These are phyloP conservation scores for Thuidium tamariscinum DNA, from an alignment of 225 moss, liverwort and hornwort genomes.

Conservation along the genomic window DNA sequence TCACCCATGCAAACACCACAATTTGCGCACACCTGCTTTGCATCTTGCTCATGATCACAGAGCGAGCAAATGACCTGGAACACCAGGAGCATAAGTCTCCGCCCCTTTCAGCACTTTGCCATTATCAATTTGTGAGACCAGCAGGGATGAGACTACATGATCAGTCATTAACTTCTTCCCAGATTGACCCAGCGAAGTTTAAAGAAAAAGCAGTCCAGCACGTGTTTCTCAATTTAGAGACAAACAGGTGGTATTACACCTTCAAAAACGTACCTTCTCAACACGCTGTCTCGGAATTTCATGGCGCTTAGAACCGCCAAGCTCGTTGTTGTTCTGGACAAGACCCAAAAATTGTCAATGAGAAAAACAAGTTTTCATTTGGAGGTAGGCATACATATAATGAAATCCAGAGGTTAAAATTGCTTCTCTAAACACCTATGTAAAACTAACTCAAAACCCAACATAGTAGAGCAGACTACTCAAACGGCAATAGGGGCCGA, in stretches of 20 bases:
- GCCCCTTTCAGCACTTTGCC: neutral
- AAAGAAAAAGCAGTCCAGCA: neutral
- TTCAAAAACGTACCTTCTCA: slow-evolving; percentile 35
- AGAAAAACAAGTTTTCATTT: neutral
- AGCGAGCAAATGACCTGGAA: slow-evolving; percentile 80
- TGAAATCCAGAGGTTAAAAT: neutral
- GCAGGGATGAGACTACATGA: neutral
- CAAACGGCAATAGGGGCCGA: neutral
- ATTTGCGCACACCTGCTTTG: slow-evolving; percentile 59
- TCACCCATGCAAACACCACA: slow-evolving; percentile 93
- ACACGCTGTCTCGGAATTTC: slow-evolving; percentile 62
- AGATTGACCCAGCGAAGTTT: neutral
- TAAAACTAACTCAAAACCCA: neutral
- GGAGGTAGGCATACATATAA: neutral
- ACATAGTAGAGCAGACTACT: neutral
- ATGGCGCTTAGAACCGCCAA: slow-evolving; percentile 52
- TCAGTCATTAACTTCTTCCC: neutral
- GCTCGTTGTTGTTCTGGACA: slow-evolving; percentile 53
- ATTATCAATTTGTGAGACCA: neutral
- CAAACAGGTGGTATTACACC: neutral
- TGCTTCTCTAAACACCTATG: neutral
- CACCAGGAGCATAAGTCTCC: neutral
- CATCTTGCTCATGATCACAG: slow-evolving; percentile 76
- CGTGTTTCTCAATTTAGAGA: neutral
- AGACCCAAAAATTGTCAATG: neutral